A percentile compares a stretch with the other conserved stretches of the same genome.
These are phyloP conservation scores for Cyberlindnera xishuangbannaensis DNA, from an alignment of 805 yeast species.

Conservation along the genomic window DNA sequence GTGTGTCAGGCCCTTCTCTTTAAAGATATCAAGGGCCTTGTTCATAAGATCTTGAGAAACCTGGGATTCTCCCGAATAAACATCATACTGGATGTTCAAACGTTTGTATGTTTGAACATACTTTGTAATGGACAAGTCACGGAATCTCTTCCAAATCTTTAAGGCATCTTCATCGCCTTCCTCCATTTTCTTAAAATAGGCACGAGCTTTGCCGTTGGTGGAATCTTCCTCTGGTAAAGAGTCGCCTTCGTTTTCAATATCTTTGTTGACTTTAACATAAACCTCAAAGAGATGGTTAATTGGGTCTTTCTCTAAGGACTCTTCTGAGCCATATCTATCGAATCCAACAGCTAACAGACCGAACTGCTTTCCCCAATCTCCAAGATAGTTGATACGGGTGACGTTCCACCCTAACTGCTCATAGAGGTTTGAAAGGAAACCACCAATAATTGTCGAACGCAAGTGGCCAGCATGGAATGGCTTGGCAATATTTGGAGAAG, in stretches of 20 bases:
- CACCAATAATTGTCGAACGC: constrained; percentile 97
- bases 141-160: constrained; percentile 76
- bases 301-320: constrained; percentile 66
- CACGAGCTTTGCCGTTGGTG: constrained; percentile 81
- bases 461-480: constrained; percentile 99
- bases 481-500: constrained; percentile 97
- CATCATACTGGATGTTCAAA: constrained; percentile 81
- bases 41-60: constrained; percentile 71
- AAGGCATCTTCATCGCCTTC: constrained; percentile 83
- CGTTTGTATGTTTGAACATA: constrained; percentile 88
- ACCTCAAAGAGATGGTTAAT: constrained; percentile 93
- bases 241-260: constrained; percentile 53
- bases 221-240: constrained; percentile 38
- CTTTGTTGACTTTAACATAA: constrained; percentile 81
- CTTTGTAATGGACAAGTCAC: constrained; percentile 83
- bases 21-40: constrained; percentile 54
- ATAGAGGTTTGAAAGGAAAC: constrained; percentile 83
- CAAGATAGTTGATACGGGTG: constrained; percentile 84
- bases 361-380: constrained; percentile 99
- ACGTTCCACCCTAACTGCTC: constrained; percentile 94
- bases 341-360: constrained; percentile 95
- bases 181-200: constrained; percentile 86
- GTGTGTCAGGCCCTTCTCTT: constrained; percentile 63
- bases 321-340: constrained; percentile 77
- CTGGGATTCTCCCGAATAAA: constrained; percentile 94